Evolutionary conservation across 106 monocot species (phyloP).

Genomic region (Chionographis japonica): DNA sequence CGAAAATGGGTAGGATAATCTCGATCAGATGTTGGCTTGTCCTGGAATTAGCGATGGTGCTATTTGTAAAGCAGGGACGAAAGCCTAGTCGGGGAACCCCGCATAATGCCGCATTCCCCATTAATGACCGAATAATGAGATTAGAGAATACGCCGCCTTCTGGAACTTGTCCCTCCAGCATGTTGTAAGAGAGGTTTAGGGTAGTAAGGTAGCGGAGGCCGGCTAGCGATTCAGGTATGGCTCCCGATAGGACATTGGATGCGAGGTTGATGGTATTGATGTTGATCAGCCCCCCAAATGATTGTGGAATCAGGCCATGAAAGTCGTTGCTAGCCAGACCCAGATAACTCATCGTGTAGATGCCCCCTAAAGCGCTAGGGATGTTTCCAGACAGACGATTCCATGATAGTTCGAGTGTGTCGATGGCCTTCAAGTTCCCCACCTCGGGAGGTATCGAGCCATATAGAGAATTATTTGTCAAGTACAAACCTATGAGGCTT

Average conservation of each 20-base stretch:
- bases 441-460: no score
- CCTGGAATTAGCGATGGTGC: not conserved
- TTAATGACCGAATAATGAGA: constrained; percentile 4
- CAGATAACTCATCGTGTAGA: not conserved
- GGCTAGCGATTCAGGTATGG: constrained; percentile 9
- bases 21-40: not conserved
- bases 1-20: constrained; percentile 1
- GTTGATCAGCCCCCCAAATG: not conserved
- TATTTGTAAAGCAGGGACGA: not conserved
- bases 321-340: not conserved
- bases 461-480: no score
- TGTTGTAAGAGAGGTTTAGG: constrained; percentile 16
- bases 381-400: not conserved
- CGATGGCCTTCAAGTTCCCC: no score
- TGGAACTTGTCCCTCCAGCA: constrained; percentile 14
- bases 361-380: not conserved
- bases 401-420: no score
- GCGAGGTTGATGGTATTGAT: constrained; percentile 10
- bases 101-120: constrained; percentile 14
- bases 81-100: constrained; percentile 5
- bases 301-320: constrained; percentile 5
- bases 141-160: constrained; percentile 8
- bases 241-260: constrained; percentile 2
- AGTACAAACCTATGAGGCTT: no score
- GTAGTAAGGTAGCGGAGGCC: not conserved